Evolutionary conservation across 352 stramenopile genomes (phyloP).

Genomic region (Globisporangium middletonii): DNA sequence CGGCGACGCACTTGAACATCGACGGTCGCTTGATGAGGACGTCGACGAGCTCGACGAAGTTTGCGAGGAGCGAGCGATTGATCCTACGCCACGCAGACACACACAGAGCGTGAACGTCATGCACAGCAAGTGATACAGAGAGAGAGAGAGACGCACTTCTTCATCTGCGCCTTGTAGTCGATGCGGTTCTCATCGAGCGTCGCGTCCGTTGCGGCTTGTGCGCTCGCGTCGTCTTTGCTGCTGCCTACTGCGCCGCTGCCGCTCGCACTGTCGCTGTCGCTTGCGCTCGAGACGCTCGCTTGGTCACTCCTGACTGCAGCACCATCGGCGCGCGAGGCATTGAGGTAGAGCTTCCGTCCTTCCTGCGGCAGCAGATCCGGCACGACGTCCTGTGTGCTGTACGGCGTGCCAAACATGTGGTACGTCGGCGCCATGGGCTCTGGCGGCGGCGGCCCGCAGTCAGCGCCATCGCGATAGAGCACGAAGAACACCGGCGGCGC

Average conservation of each 20-base stretch:
- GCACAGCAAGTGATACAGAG: background rate
- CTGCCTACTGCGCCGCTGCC: background rate
- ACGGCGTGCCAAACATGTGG: conserved; percentile 83
- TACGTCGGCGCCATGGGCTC: conserved; percentile 74
- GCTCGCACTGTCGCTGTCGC: background rate
- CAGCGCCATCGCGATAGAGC: conserved; percentile 55
- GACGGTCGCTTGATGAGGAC: conserved; percentile 71
- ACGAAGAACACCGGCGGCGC: conserved; percentile 73
- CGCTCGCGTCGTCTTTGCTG: conserved; percentile 6
- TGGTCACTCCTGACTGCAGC: background rate
- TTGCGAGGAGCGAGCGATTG: conserved; percentile 78
- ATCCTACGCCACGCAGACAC: conserved; percentile 28
- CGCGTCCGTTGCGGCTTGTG: background rate
- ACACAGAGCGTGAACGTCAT: background rate
- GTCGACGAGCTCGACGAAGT: conserved; percentile 81
- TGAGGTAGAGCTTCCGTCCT: conserved; percentile 58
- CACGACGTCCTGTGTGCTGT: conserved; percentile 76
- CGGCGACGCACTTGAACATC: conserved; percentile 68
- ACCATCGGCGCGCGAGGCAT: background rate
- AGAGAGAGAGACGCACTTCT: conserved; percentile 35
- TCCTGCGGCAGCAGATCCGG: conserved; percentile 61
- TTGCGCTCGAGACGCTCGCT: background rate
- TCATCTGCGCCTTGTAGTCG: conserved; percentile 79
- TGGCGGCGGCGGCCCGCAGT: conserved; percentile 46
- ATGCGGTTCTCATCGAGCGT: conserved; percentile 15